Evolutionary conservation across 306 rosid genomes (phyloP).

Genomic region (Canavalia gladiata): DNA sequence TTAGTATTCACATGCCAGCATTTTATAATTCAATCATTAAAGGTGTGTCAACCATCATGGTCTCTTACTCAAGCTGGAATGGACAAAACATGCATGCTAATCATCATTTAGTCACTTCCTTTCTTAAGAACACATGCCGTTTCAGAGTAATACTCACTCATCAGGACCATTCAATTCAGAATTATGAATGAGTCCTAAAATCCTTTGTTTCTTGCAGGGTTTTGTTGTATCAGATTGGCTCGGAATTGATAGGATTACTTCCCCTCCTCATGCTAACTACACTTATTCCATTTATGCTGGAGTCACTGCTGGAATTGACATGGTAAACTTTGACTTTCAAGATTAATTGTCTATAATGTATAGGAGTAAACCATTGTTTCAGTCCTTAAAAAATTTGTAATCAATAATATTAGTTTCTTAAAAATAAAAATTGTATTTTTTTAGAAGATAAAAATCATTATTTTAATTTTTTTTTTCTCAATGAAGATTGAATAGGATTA

Average conservation of each 20-base stretch:
- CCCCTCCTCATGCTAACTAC: slow-evolving; percentile 43
- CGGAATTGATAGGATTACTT: slow-evolving; percentile 47
- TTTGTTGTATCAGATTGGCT: slow-evolving; percentile 54
- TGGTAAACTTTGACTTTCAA: slow-evolving; percentile 33
- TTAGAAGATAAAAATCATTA: no score
- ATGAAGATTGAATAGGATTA: no score
- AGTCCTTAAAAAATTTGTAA: no score
- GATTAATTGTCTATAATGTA: no score
- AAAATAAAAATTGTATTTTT: no score
- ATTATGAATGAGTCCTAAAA: slow-evolving; percentile 1
- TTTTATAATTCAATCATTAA: slow-evolving; percentile 49
- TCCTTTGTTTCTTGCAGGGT: slow-evolving; percentile 42
- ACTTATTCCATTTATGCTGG: slow-evolving; percentile 33
- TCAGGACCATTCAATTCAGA: not conserved
- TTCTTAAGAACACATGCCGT: slow-evolving; percentile 47
- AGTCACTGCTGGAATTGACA: slow-evolving; percentile 49
- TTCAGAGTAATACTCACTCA: slow-evolving; percentile 40
- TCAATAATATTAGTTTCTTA: no score
- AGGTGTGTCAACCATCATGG: slow-evolving; percentile 53
- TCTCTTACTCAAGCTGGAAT: slow-evolving; percentile 56
- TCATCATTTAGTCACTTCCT: slow-evolving; percentile 37
- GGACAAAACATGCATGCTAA: slow-evolving; percentile 57
- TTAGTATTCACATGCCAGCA: slow-evolving; percentile 52
- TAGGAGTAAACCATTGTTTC: no score
- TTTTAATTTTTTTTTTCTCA: no score